Conservation (phyloP, 2,329 filamentous ascomycete species). For the Ceratocystis papillata region DNA sequence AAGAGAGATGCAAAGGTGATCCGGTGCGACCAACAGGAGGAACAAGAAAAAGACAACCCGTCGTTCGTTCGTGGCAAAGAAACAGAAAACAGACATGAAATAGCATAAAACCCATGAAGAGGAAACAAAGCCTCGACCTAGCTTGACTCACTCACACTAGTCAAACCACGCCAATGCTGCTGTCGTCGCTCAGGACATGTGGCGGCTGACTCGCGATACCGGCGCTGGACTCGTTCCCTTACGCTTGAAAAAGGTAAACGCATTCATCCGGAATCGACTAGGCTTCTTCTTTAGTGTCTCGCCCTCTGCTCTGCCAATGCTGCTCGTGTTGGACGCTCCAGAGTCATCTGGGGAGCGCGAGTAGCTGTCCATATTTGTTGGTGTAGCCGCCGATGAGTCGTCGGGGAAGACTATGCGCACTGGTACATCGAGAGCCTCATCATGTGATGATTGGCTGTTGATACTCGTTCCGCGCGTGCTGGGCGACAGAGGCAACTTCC, state of each 20-base stretch:
- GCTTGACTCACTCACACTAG: background rate
- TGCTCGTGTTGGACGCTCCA: slow-evolving; percentile 32
- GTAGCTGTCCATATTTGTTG: slow-evolving; percentile 18
- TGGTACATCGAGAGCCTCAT: slow-evolving; percentile 31
- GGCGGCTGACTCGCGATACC: slow-evolving; percentile 15
- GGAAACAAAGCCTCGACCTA: background rate
- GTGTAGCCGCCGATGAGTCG: slow-evolving; percentile 17
- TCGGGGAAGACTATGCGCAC: slow-evolving; percentile 21
- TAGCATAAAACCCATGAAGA: background rate
- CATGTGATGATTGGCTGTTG: slow-evolving; percentile 48
- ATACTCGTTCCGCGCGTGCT: slow-evolving; percentile 57
- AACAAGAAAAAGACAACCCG: slow-evolving; percentile 13
- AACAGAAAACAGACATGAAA: slow-evolving; percentile 10
- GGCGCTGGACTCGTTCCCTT: slow-evolving; percentile 34
- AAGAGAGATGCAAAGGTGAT: background rate
- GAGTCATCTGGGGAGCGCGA: slow-evolving; percentile 22
- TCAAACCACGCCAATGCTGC: no score
- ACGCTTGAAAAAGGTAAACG: slow-evolving; percentile 46
- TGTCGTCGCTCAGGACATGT: background rate
- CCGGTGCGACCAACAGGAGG: background rate
- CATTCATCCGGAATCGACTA: slow-evolving; percentile 54
- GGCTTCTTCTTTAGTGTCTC: slow-evolving; percentile 50
- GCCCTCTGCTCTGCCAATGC: slow-evolving; percentile 39
- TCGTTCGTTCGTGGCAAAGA: slow-evolving; percentile 9
- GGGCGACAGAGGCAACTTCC: slow-evolving; percentile 53